Conservation (phyloP, 202 grass and related monocot genomes). For the Alloteropsis angusta region DNA sequence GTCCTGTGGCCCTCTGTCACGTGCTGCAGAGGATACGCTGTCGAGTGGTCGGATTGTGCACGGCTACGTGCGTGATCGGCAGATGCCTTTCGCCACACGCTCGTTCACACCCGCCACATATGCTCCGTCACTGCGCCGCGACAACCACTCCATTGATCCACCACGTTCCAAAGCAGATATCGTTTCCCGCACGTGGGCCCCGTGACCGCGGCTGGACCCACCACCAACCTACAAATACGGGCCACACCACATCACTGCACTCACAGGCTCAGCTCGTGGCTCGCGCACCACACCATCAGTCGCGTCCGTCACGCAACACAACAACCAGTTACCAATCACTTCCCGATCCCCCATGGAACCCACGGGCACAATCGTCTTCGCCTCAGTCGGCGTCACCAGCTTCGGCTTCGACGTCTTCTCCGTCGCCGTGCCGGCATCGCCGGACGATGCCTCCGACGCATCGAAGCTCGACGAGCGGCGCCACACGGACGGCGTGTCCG, state of each 20-base stretch:
- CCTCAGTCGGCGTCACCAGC: slow-evolving; percentile 45
- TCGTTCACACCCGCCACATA: slow-evolving; percentile 27
- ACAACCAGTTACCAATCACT: not conserved
- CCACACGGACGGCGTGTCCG: slow-evolving; percentile 73
- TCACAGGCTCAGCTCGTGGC: not conserved
- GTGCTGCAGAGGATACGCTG: not conserved
- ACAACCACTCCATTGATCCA: not conserved
- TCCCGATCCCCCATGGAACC: slow-evolving; percentile 44
- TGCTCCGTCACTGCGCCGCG: not conserved
- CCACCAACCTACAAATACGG: slow-evolving; percentile 26
- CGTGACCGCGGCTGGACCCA: not conserved
- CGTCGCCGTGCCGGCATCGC: slow-evolving; percentile 25
- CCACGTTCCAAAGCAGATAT: not conserved
- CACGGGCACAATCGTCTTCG: slow-evolving; percentile 59
- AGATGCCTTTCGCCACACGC: slow-evolving; percentile 24
- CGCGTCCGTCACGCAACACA: not conserved
- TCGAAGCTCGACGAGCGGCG: slow-evolving; percentile 30
- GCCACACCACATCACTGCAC: not conserved
- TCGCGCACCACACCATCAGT: not conserved
- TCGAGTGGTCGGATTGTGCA: not conserved
- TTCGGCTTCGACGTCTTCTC: slow-evolving; percentile 98
- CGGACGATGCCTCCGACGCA: not conserved
- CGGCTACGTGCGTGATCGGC: slow-evolving; percentile 12
- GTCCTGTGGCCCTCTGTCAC: not conserved
- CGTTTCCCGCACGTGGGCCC: not conserved